These are phyloP conservation scores for Coemansia sp. DNA, from an alignment of 192 early-diverging fungal genomes.

Conservation along the genomic window DNA sequence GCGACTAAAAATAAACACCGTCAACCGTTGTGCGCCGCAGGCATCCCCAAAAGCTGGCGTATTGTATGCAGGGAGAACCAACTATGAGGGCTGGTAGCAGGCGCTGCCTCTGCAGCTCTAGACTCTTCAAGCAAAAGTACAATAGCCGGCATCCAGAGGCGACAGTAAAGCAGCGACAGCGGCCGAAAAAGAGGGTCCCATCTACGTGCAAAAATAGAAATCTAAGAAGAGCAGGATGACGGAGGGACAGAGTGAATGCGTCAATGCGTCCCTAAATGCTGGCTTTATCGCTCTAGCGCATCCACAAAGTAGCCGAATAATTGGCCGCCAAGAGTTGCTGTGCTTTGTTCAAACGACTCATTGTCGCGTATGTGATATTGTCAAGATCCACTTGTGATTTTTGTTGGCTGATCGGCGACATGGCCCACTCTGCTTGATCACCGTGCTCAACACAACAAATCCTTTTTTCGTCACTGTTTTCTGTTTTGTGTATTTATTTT, in stretches of 20 bases:
- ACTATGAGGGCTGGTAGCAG: constrained; percentile 28
- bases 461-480: no score
- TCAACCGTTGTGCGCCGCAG: background rate
- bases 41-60: background rate
- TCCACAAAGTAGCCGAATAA: constrained; percentile 9
- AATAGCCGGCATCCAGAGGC: background rate
- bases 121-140: background rate
- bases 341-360: no score
- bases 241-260: background rate
- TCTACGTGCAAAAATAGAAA: background rate
- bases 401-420: background rate
- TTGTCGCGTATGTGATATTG: background rate
- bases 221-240: background rate
- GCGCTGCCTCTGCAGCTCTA: background rate
- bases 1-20: constrained; percentile 1
- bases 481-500: constrained; percentile 1
- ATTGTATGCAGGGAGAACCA: constrained; percentile 52
- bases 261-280: background rate
- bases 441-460: no score
- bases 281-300: background rate
- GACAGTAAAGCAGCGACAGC: background rate
- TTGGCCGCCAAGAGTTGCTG: background rate
- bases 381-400: background rate
- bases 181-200: background rate
- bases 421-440: no score